Evolutionary conservation across 768 basidiomycete species (phyloP), one percentile per base, ranked within the genome.

Genomic region (Amyloporia xantha): DNA sequence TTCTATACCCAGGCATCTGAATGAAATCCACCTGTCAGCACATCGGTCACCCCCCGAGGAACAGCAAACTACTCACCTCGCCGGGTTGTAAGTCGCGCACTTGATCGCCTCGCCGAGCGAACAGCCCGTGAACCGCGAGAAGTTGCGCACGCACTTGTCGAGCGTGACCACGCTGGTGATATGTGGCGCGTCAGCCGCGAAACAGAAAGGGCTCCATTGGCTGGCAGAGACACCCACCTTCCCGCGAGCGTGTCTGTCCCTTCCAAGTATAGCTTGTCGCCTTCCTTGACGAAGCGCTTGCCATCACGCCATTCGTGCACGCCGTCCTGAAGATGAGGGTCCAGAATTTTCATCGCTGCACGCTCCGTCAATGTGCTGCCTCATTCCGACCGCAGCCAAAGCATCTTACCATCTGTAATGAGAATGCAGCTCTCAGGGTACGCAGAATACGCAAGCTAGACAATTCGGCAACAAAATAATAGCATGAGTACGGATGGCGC

Each of bases 161-260:
- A 95, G 64, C 2, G 91, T 86, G 39, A 91, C 78, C 39, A 88
- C 86, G 59, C 86, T 88, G 55, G 41, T 35, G 13, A 26, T 41
- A 15, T 47, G 38, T n/a, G n/a, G n/a, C n/a, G n/a, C n/a, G n/a
- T 39, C 27, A 26, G 36, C 30, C 30, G 30, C 30, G 15, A 15
- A 33, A 33, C 9, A 33, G 30, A 15, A 33, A 33, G 33, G 54
- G 43, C n/a, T 44, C 19, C 11, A 44, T 33, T 28, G 47, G 21
- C 11, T 15, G 33, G 33, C 27, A 5, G 30, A 28, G 23, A 36
- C 23, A 45, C 74, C 45, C 42, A 87, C 88, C 87, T 90, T 62
- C 91, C 92, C 1, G 92, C 92, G 48, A 95, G 80, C 1, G 91
- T 94, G 51, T 81, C 75, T 1, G 91, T 93, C 19, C 88, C 91